These are phyloP conservation scores for Didymella pinodella DNA, from an alignment of 2,329 filamentous ascomycete genomes.

Conservation along the genomic window DNA sequence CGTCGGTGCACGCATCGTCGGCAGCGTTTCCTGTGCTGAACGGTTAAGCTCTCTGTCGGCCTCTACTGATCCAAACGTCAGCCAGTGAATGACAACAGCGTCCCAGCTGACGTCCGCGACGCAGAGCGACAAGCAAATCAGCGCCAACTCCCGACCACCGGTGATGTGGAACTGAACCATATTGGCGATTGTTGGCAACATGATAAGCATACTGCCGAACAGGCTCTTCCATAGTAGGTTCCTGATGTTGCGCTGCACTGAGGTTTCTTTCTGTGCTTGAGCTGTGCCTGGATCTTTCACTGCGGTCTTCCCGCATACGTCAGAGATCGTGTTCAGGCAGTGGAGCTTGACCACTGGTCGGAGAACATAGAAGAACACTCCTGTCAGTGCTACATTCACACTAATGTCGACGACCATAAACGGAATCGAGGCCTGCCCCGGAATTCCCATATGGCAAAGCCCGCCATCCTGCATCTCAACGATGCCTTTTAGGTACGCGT, in stretches of 20 bases:
- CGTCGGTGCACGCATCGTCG: not conserved
- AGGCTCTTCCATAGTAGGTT: constrained; percentile 31
- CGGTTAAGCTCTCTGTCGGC: constrained; percentile 11
- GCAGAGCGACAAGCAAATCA: constrained; percentile 49
- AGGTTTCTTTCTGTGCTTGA: constrained; percentile 9
- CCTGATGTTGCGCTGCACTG: constrained; percentile 23
- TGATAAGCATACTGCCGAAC: constrained; percentile 40
- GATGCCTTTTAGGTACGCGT: constrained; percentile 38
- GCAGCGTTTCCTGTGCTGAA: not conserved
- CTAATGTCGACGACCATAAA: constrained; percentile 45
- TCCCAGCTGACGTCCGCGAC: constrained; percentile 43
- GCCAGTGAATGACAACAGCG: constrained; percentile 22
- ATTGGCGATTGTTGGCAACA: constrained; percentile 48
- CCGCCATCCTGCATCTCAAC: constrained; percentile 36
- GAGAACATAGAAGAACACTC: constrained; percentile 43
- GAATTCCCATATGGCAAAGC: constrained; percentile 48
- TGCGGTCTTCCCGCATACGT: not conserved
- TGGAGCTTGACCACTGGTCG: constrained; percentile 25
- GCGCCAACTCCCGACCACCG: constrained; percentile 40
- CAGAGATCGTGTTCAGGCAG: constrained; percentile 14
- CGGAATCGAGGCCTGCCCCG: constrained; percentile 38
- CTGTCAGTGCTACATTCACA: constrained; percentile 45
- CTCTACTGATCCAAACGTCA: constrained; percentile 22
- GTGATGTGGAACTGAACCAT: constrained; percentile 40
- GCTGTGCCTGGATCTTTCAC: not conserved